Percentiles rank a stretch among this genome's conserved stretches.
Evolutionary conservation across 257 asterid genomes (phyloP).

Genomic region (Echium plantagineum): DNA sequence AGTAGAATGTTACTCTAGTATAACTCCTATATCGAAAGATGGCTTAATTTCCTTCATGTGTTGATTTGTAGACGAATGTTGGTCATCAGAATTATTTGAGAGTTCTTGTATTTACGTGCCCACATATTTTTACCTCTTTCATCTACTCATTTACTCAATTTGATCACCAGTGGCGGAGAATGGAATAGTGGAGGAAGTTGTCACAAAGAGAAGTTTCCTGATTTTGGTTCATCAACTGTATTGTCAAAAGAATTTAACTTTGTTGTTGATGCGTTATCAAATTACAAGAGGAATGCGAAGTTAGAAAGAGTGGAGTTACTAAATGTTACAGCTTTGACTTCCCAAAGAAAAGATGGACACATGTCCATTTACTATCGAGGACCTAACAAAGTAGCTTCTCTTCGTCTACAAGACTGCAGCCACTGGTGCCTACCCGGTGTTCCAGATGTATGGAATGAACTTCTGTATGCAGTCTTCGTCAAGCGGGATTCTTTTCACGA

Average conservation of each 20-base stretch:
- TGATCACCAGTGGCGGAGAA: conserved; percentile 60
- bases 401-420: conserved; percentile 86
- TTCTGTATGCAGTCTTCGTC: conserved; percentile 52
- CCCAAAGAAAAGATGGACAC: conserved; percentile 78
- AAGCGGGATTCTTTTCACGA: conserved; percentile 23
- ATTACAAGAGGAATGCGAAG: conserved; percentile 14
- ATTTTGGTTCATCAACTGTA: conserved; percentile 18
- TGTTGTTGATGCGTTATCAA: conserved; percentile 30
- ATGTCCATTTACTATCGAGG: conserved; percentile 66
- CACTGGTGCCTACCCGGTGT: conserved; percentile 99
- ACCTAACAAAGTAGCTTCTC: conserved; percentile 42
- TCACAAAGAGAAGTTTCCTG: conserved; percentile 67
- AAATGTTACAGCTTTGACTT: conserved; percentile 61
- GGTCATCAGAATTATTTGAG: background rate
- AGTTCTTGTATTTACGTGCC: background rate
- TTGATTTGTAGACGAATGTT: no score
- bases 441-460: conserved; percentile 92
- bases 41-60: no score
- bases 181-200: conserved; percentile 89
- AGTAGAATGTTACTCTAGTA: no score
- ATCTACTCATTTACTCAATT: background rate
- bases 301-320: conserved; percentile 30
- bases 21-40: no score
- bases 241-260: conserved; percentile 24
- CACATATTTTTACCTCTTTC: background rate